These are phyloP conservation scores for Pseudonitzschia multistriata DNA, from an alignment of 108 stramenopile species.

Conservation along the genomic window DNA sequence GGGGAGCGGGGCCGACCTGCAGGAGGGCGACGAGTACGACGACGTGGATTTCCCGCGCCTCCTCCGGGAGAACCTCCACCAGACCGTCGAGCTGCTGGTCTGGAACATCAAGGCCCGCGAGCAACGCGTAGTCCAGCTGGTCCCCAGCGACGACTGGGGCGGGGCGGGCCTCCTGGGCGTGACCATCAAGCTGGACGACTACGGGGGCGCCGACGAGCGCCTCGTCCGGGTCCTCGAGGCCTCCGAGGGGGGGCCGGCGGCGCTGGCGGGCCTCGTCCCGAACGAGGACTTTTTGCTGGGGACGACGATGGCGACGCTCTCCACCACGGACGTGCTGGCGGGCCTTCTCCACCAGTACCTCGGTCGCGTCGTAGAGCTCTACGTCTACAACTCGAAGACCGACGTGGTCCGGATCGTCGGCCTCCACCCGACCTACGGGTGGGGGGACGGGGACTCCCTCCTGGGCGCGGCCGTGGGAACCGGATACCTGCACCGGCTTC, in stretches of 20 bases:
- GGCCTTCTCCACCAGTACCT: conserved; percentile 62
- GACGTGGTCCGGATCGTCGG: conserved; percentile 90
- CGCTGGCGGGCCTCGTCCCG: conserved; percentile 58
- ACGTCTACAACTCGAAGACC: conserved; percentile 89
- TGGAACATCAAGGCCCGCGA: conserved; percentile 83
- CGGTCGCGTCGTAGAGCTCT: conserved; percentile 85
- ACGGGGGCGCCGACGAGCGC: conserved; percentile 83
- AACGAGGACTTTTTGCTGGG: conserved; percentile 74
- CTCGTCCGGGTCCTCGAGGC: conserved; percentile 78
- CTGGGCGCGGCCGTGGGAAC: conserved; percentile 93
- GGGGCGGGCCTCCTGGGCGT: conserved; percentile 94
- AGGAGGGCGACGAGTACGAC: conserved; percentile 80
- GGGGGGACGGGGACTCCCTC: conserved; percentile 93
- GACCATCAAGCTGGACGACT: conserved; percentile 93
- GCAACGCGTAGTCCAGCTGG: conserved; percentile 72
- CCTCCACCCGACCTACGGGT: conserved; percentile 78
- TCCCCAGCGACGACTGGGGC: conserved; percentile 84
- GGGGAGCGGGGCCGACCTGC: conserved; percentile 66
- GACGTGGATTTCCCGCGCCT: conserved; percentile 73
- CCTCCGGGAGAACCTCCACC: conserved; percentile 52
- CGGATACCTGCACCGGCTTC: conserved; percentile 91
- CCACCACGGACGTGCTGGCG: conserved; percentile 54
- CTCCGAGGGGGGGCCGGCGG: conserved; percentile 57
- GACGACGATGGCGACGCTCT: conserved; percentile 61
- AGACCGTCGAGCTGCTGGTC: conserved; percentile 66